Evolutionary conservation across 768 basidiomycete species (phyloP).

Genomic region (Coprinopsis cinerea): DNA sequence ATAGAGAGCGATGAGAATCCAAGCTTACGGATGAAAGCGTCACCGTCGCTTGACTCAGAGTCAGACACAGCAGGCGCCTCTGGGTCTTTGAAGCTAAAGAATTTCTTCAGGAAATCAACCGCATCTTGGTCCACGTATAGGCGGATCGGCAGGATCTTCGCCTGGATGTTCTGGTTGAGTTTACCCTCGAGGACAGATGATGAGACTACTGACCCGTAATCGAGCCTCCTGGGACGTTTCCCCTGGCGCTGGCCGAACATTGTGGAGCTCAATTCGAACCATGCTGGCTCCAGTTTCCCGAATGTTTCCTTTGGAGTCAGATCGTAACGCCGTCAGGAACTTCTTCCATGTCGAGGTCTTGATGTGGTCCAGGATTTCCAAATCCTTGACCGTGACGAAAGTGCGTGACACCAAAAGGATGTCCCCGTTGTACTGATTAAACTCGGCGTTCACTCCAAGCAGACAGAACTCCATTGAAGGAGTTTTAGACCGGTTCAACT

Average conservation of each 20-base stretch:
- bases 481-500: constrained; percentile 64
- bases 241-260: constrained; percentile 65
- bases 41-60: constrained; percentile 34
- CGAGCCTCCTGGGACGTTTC: constrained; percentile 70
- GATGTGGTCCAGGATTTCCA: constrained; percentile 95
- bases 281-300: constrained; percentile 91
- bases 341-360: constrained; percentile 99
- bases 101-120: constrained; percentile 94
- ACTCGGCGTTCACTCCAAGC: constrained; percentile 54
- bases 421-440: constrained; percentile 57
- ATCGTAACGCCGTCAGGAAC: constrained; percentile 81
- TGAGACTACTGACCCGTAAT: constrained; percentile 53
- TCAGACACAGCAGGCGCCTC: constrained; percentile 29
- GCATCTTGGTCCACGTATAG: constrained; percentile 98
- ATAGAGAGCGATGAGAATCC: no score
- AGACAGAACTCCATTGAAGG: constrained; percentile 83
- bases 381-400: constrained; percentile 58
- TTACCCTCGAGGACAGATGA: neutral
- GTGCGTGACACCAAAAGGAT: constrained; percentile 58
- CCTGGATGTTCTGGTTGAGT: constrained; percentile 36
- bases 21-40: constrained; percentile 36
- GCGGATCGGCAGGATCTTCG: constrained; percentile 83
- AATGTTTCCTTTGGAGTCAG: constrained; percentile 82
- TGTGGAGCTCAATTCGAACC: constrained; percentile 80
- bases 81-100: constrained; percentile 82